Evolutionary conservation across 2,329 filamentous ascomycete genomes (phyloP).

Genomic region (Metarhizium album): DNA sequence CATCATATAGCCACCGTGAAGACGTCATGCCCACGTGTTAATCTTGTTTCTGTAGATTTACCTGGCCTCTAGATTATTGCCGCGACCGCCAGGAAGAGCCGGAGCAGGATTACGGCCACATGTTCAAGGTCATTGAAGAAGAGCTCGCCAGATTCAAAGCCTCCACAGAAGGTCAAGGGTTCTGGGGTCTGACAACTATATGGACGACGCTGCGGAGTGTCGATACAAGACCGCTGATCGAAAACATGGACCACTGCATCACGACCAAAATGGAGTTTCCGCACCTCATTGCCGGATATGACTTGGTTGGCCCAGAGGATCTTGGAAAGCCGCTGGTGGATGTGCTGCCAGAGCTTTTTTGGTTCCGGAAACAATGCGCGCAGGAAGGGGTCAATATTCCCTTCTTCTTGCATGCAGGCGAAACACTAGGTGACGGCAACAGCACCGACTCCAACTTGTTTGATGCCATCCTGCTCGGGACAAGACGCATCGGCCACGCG

Average conservation of each 20-base stretch:
- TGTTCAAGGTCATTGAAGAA: slow-evolving; percentile 65
- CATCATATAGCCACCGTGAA: not conserved
- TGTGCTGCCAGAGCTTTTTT: slow-evolving; percentile 76
- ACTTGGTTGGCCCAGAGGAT: slow-evolving; percentile 84
- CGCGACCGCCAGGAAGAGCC: slow-evolving; percentile 51
- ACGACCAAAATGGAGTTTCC: slow-evolving; percentile 69
- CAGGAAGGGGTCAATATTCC: slow-evolving; percentile 72
- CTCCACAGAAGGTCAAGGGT: slow-evolving; percentile 57
- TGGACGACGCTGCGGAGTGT: slow-evolving; percentile 66
- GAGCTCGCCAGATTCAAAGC: slow-evolving; percentile 67
- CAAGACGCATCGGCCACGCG: slow-evolving; percentile 79
- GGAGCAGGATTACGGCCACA: slow-evolving; percentile 56
- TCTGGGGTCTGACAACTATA: slow-evolving; percentile 79
- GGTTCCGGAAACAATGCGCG: slow-evolving; percentile 80
- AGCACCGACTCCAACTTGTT: slow-evolving; percentile 73
- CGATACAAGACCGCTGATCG: slow-evolving; percentile 54
- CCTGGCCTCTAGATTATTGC: slow-evolving; percentile 63
- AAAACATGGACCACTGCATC: slow-evolving; percentile 83
- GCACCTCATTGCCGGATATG: slow-evolving; percentile 73
- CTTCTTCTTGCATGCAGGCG: slow-evolving; percentile 93
- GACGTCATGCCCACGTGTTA: not conserved
- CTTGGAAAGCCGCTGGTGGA: slow-evolving; percentile 64
- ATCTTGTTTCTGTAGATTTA: slow-evolving; percentile 36
- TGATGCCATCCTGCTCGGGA: slow-evolving; percentile 78
- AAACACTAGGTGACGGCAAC: slow-evolving; percentile 67